Evolutionary conservation across 2,329 filamentous ascomycete species (phyloP), one percentile per base, ranked within the genome.

Genomic region (Graphium sp.): DNA sequence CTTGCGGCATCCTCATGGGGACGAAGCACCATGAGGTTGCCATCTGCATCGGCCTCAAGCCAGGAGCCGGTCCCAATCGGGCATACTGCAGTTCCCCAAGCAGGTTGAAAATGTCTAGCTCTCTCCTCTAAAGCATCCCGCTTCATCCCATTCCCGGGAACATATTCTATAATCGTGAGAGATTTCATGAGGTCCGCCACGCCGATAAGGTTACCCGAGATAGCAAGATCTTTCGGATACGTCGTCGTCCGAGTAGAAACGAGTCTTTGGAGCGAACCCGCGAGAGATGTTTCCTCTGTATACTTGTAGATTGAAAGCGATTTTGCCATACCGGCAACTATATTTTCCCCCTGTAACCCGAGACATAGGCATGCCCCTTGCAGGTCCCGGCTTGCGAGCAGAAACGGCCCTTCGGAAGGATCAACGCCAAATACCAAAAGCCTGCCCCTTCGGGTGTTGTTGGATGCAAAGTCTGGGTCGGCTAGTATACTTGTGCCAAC

Each of bases 131-230:
- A 60, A 20, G 4, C 15, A 7, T 24, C 19, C 14, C 18, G 30
- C 5, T 6, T 18, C 10, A 29, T n/a, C 6, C 17, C 18, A 29
- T 60, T 66, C 30, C 75, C 67, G 3, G 63, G 62, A 0, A 62
- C 57, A 44, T 77, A 89, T 44, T 89, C 63, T 7, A 94, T 59
- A 5, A 95, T 56, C 2, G 78, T 74, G 15, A 92, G 60, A 2
- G 82, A 92, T 53, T 95, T 94, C 80, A 93, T 94, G 25, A 98
- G 56, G 44, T 98, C 89, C 1, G 77, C 80, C 7, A 95, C 74
- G 1, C 80, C 82, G 36, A 98, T 85, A 15, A 69, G 61, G 39
- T 76, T 74, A 1, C 67, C 78, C 2, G 71, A 68, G 10, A 94
- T 66, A 7, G 75, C 72, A 6, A 95, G 49, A 39, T 87, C 81